Percentiles rank a stretch among this genome's conserved stretches.
Evolutionary conservation across 2,329 filamentous ascomycete genomes (phyloP).

Genomic region (Phyllachora maydis): DNA sequence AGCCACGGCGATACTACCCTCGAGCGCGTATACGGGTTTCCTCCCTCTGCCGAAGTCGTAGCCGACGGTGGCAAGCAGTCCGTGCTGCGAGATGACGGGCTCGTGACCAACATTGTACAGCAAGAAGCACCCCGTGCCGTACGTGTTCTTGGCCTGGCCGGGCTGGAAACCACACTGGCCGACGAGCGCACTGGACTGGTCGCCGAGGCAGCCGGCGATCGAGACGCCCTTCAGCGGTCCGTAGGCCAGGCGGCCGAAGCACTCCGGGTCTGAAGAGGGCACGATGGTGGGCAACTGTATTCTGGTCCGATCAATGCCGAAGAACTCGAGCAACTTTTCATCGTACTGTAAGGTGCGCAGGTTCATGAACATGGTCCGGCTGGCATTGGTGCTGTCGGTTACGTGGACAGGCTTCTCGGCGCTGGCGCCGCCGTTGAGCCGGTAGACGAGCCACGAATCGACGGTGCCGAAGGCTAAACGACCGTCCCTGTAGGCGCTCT

Average conservation of each 20-base stretch:
- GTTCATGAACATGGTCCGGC: conserved; percentile 89
- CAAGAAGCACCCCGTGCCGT: conserved; percentile 77
- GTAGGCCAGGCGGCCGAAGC: conserved; percentile 45
- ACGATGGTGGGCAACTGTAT: conserved; percentile 66
- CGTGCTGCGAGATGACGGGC: conserved; percentile 69
- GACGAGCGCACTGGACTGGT: conserved; percentile 72
- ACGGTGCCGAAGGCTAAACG: conserved; percentile 70
- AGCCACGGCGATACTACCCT: conserved; percentile 68
- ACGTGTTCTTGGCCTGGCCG: conserved; percentile 77
- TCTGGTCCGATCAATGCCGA: conserved; percentile 48
- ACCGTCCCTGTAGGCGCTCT: conserved; percentile 54
- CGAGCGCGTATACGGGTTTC: conserved; percentile 56
- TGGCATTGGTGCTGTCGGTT: conserved; percentile 75
- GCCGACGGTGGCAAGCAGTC: conserved; percentile 68
- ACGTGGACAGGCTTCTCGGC: conserved; percentile 44
- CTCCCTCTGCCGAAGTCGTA: conserved; percentile 50
- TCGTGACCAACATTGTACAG: conserved; percentile 74
- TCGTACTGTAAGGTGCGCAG: conserved; percentile 64
- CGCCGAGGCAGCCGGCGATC: conserved; percentile 71
- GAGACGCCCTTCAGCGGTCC: conserved; percentile 48
- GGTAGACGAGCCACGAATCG: conserved; percentile 75
- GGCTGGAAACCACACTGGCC: conserved; percentile 70
- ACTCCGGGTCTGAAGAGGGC: conserved; percentile 53
- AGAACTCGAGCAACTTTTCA: conserved; percentile 56
- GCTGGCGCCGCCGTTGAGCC: conserved; percentile 53